phyloP scores from a whole-genome alignment of 2,329 filamentous ascomycete species.

The Pestalotiopsis sp. region DNA sequence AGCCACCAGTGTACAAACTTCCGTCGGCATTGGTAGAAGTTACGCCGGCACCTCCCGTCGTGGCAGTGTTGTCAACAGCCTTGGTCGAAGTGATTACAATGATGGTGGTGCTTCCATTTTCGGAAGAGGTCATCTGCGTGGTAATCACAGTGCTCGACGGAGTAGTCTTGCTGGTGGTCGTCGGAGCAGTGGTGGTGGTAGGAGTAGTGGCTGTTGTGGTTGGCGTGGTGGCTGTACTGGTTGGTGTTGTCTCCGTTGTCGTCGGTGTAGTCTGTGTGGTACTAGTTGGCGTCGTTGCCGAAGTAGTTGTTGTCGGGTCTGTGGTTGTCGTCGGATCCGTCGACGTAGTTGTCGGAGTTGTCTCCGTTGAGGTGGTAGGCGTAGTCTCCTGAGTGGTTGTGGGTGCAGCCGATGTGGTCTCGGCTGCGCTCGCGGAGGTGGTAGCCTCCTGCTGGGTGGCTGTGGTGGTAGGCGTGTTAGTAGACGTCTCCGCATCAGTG shows the following conservation, averaged over 20 bases:
- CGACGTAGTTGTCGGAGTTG: constrained; percentile 16
- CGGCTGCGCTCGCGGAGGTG: constrained; percentile 10
- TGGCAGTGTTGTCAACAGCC: constrained; percentile 15
- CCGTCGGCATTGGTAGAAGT: constrained; percentile 20
- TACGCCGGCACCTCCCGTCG: constrained; percentile 12
- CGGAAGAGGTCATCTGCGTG: constrained; percentile 17
- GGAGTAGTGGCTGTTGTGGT: constrained; percentile 19
- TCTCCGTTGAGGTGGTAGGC: constrained; percentile 2
- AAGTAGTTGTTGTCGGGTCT: constrained; percentile 16
- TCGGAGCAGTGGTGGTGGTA: constrained; percentile 13
- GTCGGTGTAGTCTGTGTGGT: constrained; percentile 19
- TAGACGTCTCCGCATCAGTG: constrained; percentile 10
- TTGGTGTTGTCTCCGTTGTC: constrained; percentile 24
- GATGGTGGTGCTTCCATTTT: constrained; percentile 25
- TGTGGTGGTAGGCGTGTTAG: constrained; percentile 14
- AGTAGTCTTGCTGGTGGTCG: constrained; percentile 6
- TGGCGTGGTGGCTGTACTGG: constrained; percentile 12
- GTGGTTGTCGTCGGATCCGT: neutral
- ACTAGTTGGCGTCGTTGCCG: constrained; percentile 15
- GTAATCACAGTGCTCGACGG: constrained; percentile 7
- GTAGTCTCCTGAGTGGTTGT: neutral
- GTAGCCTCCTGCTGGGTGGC: neutral
- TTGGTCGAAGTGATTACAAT: constrained; percentile 24
- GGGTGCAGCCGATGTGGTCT: constrained; percentile 16
- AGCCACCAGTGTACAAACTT: constrained; percentile 24